Percentiles rank a stretch among this genome's conserved stretches.
Conservation (phyloP, 2,329 filamentous ascomycete species). For the Cercospora sp. region DNA sequence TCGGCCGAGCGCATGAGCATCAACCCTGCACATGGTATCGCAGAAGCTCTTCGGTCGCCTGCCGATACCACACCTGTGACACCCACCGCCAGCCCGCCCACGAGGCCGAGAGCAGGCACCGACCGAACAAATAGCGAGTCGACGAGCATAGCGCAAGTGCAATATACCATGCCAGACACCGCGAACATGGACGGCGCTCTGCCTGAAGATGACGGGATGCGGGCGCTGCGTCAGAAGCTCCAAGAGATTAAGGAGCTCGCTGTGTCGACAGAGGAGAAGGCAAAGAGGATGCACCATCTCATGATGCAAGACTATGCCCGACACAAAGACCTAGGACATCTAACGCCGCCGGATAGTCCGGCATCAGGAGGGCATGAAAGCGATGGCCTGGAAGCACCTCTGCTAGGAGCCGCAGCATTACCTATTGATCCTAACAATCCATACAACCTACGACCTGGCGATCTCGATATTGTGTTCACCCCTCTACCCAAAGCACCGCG, state of each 20-base stretch:
- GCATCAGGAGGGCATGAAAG: constrained; percentile 13
- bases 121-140: background rate
- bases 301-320: constrained; percentile 52
- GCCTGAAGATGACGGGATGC: constrained; percentile 55
- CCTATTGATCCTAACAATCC: constrained; percentile 40
- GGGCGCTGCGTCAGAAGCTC: constrained; percentile 48
- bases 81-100: constrained; percentile 12
- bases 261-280: constrained; percentile 51
- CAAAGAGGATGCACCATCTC: constrained; percentile 50
- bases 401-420: constrained; percentile 21
- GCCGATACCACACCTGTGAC: constrained; percentile 8
- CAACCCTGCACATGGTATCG: constrained; percentile 31
- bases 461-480: constrained; percentile 40
- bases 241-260: constrained; percentile 50
- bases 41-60: constrained; percentile 20
- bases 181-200: constrained; percentile 34
- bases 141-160: background rate
- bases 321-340: constrained; percentile 22
- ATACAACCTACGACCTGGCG: constrained; percentile 39
- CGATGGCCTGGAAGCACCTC: constrained; percentile 17
- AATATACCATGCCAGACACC: background rate
- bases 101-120: constrained; percentile 11
- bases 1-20: constrained; percentile 23
- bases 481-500: constrained; percentile 32
- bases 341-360: constrained; percentile 15